Conservation (phyloP, 2,329 filamentous ascomycete genomes). For the Pseudogymnoascus sp. region DNA sequence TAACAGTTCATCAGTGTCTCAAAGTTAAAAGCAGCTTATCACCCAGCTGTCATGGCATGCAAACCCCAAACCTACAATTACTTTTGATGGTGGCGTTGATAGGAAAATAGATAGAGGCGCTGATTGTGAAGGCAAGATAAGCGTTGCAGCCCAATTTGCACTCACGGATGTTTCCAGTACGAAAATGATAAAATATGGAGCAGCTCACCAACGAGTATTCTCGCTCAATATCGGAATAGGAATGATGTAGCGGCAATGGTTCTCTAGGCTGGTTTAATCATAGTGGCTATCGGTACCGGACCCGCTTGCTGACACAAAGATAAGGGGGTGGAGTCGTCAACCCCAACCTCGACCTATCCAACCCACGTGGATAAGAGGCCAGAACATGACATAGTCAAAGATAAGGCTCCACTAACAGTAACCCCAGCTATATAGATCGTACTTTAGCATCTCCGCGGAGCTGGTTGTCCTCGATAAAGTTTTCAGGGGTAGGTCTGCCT, state of each 20-base stretch:
- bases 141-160: neutral
- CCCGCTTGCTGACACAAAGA: neutral
- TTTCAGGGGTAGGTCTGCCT: neutral
- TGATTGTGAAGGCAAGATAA: neutral
- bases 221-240: neutral
- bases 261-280: neutral
- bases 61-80: neutral
- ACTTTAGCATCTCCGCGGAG: conserved; percentile 4
- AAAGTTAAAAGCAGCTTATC: neutral
- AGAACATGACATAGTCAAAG: neutral
- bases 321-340: neutral
- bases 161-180: neutral
- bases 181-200: neutral
- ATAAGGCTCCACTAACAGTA: neutral
- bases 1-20: neutral
- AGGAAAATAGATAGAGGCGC: neutral
- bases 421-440: neutral
- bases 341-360: conserved; percentile 4
- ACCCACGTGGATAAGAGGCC: neutral
- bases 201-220: neutral
- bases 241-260: neutral
- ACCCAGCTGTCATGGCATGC: neutral
- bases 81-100: neutral
- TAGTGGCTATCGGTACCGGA: neutral
- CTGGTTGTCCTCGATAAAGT: neutral